phyloP scores from a whole-genome alignment of 306 rosid genomes.

The Vicia villosa region DNA sequence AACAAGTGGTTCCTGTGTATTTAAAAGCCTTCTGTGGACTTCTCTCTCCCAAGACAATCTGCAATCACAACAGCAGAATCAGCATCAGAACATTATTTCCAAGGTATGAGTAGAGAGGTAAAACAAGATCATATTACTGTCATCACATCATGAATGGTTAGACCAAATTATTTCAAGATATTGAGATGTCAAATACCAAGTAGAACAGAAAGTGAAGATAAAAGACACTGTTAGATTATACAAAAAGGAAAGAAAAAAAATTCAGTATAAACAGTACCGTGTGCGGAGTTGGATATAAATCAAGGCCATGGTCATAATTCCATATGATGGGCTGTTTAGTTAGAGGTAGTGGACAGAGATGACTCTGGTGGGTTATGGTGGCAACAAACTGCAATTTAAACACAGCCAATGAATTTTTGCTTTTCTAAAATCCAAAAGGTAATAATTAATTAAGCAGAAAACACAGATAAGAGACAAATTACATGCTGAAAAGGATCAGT shows the following conservation, averaged over 20 bases:
- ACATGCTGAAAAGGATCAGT: conserved; percentile 90
- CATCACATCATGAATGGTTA: conserved; percentile 9
- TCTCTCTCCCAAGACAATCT: conserved; percentile 85
- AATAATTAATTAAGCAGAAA: conserved; percentile 29
- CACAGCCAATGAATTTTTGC: conserved; percentile 28
- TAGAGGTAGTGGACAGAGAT: conserved; percentile 93
- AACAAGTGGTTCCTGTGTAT: conserved; percentile 89
- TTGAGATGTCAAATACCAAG: conserved; percentile 19
- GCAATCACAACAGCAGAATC: conserved; percentile 41
- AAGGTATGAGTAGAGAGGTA: background rate
- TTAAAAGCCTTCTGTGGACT: conserved; percentile 89
- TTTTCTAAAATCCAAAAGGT: conserved; percentile 18
- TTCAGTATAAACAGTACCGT: conserved; percentile 55
- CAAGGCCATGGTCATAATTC: conserved; percentile 85
- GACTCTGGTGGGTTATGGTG: conserved; percentile 94
- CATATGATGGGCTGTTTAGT: conserved; percentile 80
- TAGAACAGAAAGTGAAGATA: conserved; percentile 5
- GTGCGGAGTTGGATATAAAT: conserved; percentile 93
- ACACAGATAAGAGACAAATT: conserved; percentile 14
- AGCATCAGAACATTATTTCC: conserved; percentile 28
- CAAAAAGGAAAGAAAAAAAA: background rate
- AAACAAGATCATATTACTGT: conserved; percentile 10
- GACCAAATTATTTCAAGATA: conserved; percentile 14
- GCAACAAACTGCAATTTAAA: conserved; percentile 86
- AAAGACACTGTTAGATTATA: background rate